Evolutionary conservation across 371 early-diverging fungal species (phyloP).

Genomic region (Mortierella sp.): DNA sequence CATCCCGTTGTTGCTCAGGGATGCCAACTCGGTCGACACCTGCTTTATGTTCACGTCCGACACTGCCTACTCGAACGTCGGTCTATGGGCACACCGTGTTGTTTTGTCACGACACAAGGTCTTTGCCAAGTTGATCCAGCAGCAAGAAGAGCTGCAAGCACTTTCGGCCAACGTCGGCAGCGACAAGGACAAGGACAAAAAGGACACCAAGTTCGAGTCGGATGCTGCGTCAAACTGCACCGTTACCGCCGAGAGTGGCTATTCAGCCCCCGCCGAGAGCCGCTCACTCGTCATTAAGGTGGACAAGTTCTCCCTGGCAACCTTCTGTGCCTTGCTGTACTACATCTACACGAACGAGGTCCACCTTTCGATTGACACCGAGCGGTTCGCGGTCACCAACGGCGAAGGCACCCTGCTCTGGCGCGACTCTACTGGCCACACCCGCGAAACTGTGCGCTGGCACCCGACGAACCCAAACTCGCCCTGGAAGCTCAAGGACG

Average conservation of each 20-base stretch:
- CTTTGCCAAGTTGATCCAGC: constrained; percentile 12
- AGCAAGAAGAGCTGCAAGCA: not conserved
- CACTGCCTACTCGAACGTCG: not conserved
- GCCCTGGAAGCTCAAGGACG: constrained; percentile 2
- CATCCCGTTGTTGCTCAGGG: constrained; percentile 5
- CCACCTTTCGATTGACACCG: not conserved
- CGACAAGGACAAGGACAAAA: not conserved
- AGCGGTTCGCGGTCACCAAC: constrained; percentile 1
- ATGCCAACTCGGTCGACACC: constrained; percentile 20
- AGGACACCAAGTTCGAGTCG: not conserved
- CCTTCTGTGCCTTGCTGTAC: constrained; percentile 5
- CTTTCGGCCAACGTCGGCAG: not conserved
- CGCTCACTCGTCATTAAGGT: not conserved
- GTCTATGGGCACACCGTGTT: not conserved
- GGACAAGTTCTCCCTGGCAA: not conserved
- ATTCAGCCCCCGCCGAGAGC: no score
- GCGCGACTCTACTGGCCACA: not conserved
- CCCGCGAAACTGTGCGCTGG: not conserved
- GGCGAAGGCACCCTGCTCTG: not conserved
- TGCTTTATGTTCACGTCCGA: not conserved
- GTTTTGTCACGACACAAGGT: not conserved
- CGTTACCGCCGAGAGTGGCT: not conserved
- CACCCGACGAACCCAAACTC: not conserved
- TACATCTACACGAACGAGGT: constrained; percentile 21
- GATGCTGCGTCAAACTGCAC: not conserved